Conservation (phyloP, 352 stramenopile genomes). For the Pythium biforme region DNA sequence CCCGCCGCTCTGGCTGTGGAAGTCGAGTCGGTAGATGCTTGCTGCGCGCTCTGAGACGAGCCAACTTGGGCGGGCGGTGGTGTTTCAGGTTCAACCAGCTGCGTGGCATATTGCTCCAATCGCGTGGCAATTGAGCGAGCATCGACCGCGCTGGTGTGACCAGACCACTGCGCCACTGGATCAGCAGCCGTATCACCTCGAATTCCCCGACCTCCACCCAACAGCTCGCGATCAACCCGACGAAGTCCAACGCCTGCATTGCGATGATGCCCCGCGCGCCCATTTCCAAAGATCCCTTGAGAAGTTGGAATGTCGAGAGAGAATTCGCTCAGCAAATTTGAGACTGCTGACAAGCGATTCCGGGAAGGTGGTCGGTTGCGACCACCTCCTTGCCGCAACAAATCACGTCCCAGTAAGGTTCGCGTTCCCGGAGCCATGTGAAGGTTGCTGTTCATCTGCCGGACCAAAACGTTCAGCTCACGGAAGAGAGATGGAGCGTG, state of each 20-base stretch:
- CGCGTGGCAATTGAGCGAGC: constrained; percentile 68
- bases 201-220: constrained; percentile 38
- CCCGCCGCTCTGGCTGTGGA: not conserved
- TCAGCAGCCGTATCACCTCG: constrained; percentile 24
- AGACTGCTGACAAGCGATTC: constrained; percentile 68
- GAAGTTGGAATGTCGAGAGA: constrained; percentile 70
- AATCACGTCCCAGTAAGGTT: constrained; percentile 36
- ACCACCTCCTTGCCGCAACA: constrained; percentile 42
- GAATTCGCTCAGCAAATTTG: constrained; percentile 80
- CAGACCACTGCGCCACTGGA: constrained; percentile 11
- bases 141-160: constrained; percentile 36
- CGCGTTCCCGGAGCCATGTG: constrained; percentile 34
- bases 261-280: constrained; percentile 24
- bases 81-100: constrained; percentile 42
- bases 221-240: constrained; percentile 47
- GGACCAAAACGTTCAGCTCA: constrained; percentile 71
- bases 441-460: constrained; percentile 74
- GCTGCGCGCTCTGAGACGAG: not conserved
- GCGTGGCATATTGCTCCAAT: constrained; percentile 71
- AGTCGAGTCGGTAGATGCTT: not conserved
- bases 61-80: not conserved
- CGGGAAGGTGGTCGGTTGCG: constrained; percentile 53
- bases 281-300: constrained; percentile 34
- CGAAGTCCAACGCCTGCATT: constrained; percentile 31
- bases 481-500: constrained; percentile 67